Evolutionary conservation across 2,329 filamentous ascomycete genomes (phyloP), one percentile per base, ranked within the genome.

Genomic region (Domatiomyces globalis): DNA sequence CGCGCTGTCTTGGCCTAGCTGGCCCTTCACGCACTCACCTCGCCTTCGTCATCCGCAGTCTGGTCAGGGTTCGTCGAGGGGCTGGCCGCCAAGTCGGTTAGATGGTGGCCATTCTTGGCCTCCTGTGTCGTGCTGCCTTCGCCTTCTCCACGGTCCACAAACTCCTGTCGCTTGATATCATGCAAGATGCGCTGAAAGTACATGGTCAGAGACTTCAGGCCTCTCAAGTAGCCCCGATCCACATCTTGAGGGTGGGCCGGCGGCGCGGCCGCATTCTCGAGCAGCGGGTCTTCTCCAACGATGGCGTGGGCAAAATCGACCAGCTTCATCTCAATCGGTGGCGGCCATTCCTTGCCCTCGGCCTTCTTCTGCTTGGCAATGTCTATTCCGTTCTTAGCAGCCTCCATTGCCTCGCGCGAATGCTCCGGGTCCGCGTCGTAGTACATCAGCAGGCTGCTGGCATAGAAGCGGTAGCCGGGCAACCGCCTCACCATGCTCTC

Each of bases 271-370:
- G 73, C 69, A 53, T 79, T 73, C 9, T 81, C 69, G 1, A 76
- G 69, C 2, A 79, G 62, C 48, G 69, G 65, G 62, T 95, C 88
- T 58, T 92, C 84, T 3, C 87, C 85, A 1, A 89, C 96, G 36
- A 96, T 83, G 63, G 90, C 95, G 66, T 98, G 98, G 57, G 92
- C 92, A 71, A 98, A 98, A 67, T 98, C 92, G 52, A 95, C 90
- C 66, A 98, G 94, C 69, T 95, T 95, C 70, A 98, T 82, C 66
- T 95, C 86, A 63, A 94, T 89, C 58, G 82, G 60, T 52, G 53
- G 61, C 42, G 72, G 73, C 45, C 60, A 62, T 51, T 62, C 63
- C 27, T 58, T 61, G 45, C 56, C 61, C 10, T 60, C 50, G 5
- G 52, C 58, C 18, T 56, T 51, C 44, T 63, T 60, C 42, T 55